Evolutionary conservation across 306 rosid species (phyloP), one percentile per base, ranked within the genome.

Genomic region (cucumber (Cucumis sativus)): DNA sequence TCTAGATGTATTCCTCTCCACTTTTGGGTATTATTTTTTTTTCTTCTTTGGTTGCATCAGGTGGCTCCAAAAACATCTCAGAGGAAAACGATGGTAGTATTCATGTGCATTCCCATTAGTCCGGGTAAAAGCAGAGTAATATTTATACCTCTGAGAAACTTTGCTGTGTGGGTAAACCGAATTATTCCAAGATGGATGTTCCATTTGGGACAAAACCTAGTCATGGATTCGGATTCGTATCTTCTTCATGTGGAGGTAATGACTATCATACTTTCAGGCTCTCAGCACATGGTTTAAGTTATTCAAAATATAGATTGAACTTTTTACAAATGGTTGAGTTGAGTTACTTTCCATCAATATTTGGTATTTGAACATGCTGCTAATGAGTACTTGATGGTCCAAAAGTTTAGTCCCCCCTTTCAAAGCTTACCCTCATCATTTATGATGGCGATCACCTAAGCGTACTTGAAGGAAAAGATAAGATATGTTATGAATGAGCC

Each of bases 171-270:
- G 97, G 81, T 90, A 13, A 90, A 90, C 80, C 89, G 85, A 85
- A 59, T 92, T 80, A 88, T 89, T 73, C 99, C 97, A 5, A 80
- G 97, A 75, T 95, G 99, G 99, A 82, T 95, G 4, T 90, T 89
- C 83, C 99, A 95, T 83, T 17, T 92, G n/a, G 84, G 91, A 79
- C 97, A 89, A 78, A 95, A 90, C 88, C 85, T 89, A 75, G 60
- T 95, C 79, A 80, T 95, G 64, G 99, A 95, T 87, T 95, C 99
- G n/a, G 99, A 92, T 85, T 86, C 92, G 61, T 88, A 88, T 83
- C 95, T 95, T 82, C 97, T 95, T 78, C 99, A 95, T 77, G 57
- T 92, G 79, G 96, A 95, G 99, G 99, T 95, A 82, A 83, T 71
- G 59, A 25, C 4, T 43, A 12, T 71, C 76, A 71, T 69, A 21